Conservation (phyloP, 768 basidiomycete genomes). For the Tulasnella sp. region DNA sequence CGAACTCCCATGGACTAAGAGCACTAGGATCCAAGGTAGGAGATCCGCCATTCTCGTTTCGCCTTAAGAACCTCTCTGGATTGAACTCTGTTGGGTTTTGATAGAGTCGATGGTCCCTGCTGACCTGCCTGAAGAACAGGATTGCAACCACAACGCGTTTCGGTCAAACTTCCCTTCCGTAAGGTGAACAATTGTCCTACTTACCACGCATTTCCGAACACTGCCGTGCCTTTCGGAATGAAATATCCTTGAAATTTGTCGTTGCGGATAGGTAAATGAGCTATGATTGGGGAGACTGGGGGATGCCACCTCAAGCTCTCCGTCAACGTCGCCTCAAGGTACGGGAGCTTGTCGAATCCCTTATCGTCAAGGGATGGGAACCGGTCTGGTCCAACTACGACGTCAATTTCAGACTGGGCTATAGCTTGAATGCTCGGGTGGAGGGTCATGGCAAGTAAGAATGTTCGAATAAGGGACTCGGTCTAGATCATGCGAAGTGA, state of each 20-base stretch:
- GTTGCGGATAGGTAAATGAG: slow-evolving; percentile 5
- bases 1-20: neutral
- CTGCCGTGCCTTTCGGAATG: slow-evolving; percentile 14
- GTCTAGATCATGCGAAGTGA: neutral
- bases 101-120: neutral
- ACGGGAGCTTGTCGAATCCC: neutral
- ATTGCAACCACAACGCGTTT: neutral
- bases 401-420: slow-evolving; percentile 6
- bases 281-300: neutral
- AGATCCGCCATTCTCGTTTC: neutral
- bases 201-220: slow-evolving; percentile 19
- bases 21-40: neutral
- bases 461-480: neutral
- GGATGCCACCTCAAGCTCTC: neutral
- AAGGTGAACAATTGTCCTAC: neutral
- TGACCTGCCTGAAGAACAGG: neutral
- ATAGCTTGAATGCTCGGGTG: slow-evolving; percentile 1
- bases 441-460: slow-evolving; percentile 19
- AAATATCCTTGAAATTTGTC: slow-evolving; percentile 9
- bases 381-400: neutral
- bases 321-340: slow-evolving; percentile 5
- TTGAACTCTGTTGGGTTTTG: neutral
- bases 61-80: neutral
- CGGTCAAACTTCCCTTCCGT: neutral
- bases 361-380: slow-evolving; percentile 11